phyloP scores from a whole-genome alignment of 352 stramenopile species.

The Paralagenidium karlingii region DNA sequence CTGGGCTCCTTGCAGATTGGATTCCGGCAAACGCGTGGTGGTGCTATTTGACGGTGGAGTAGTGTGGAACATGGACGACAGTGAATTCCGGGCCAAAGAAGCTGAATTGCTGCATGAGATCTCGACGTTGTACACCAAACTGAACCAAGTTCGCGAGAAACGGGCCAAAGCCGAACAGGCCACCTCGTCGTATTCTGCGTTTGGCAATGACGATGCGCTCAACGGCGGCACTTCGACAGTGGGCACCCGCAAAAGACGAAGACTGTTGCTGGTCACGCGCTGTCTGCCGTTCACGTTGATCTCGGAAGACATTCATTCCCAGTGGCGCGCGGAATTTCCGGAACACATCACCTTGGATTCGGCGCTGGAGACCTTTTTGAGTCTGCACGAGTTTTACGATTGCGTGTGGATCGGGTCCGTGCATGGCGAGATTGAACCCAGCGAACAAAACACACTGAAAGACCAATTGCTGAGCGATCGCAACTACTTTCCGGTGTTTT shows the following conservation, averaged over 20 bases:
- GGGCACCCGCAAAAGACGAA: constrained; percentile 25
- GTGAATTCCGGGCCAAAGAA: no score
- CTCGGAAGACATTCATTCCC: constrained; percentile 63
- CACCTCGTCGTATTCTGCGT: constrained; percentile 9
- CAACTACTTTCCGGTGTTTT: constrained; percentile 85
- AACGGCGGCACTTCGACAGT: constrained; percentile 16
- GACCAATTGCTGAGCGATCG: constrained; percentile 84
- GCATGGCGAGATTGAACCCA: constrained; percentile 64
- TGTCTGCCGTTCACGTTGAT: constrained; percentile 67
- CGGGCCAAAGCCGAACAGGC: constrained; percentile 58
- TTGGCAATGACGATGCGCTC: constrained; percentile 6
- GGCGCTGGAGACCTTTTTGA: constrained; percentile 67
- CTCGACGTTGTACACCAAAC: constrained; percentile 61
- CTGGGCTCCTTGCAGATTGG: no score
- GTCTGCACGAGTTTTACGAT: constrained; percentile 65
- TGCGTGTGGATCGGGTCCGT: constrained; percentile 78
- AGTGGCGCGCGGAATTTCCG: constrained; percentile 71
- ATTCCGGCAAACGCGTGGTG: no score
- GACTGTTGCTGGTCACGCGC: constrained; percentile 64
- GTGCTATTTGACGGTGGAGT: no score
- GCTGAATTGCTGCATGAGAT: constrained; percentile 52
- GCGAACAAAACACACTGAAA: constrained; percentile 68
- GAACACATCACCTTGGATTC: constrained; percentile 58
- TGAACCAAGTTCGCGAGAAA: constrained; percentile 75
- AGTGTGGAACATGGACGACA: no score